Evolutionary conservation across 1,284 basidiomycete species (phyloP).

Genomic region (Pascua sp.): DNA sequence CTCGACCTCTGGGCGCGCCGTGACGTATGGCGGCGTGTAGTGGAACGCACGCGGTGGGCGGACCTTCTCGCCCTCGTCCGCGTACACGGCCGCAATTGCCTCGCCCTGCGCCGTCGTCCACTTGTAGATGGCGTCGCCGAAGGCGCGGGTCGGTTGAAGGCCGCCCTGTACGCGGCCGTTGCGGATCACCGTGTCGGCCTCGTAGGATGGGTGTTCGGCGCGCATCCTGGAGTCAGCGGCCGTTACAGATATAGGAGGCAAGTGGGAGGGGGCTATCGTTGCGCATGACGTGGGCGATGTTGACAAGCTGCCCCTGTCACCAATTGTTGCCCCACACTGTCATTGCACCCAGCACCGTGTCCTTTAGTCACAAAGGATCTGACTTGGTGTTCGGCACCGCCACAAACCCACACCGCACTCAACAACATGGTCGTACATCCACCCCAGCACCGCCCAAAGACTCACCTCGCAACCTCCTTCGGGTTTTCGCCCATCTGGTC

Average conservation of each 20-base stretch:
- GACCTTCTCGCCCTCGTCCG: conserved; percentile 64
- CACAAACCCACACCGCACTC: no score
- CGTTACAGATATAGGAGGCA: no score
- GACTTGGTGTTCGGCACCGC: no score
- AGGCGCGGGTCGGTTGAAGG: conserved; percentile 85
- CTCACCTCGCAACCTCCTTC: conserved; percentile 60
- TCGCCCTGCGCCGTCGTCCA: conserved; percentile 63
- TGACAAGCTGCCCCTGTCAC: no score
- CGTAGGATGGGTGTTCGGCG: conserved; percentile 80
- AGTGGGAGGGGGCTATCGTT: no score
- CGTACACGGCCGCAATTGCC: conserved; percentile 62
- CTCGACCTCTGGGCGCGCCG: conserved; percentile 81
- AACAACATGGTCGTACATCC: no score
- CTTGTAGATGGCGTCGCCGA: conserved; percentile 91
- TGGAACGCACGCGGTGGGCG: conserved; percentile 63
- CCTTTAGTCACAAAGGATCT: no score
- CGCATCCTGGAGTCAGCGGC: conserved; percentile 60
- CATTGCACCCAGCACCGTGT: no score
- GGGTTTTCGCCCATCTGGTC: conserved; percentile 94
- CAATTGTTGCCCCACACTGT: no score
- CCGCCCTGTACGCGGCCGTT: conserved; percentile 87
- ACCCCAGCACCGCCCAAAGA: conserved; percentile 1
- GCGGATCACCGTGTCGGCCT: conserved; percentile 75
- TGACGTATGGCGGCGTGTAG: conserved; percentile 92
- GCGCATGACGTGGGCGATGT: no score